These are phyloP conservation scores for Coffea canephora DNA, from an alignment of 257 asterid species.

Conservation along the genomic window DNA sequence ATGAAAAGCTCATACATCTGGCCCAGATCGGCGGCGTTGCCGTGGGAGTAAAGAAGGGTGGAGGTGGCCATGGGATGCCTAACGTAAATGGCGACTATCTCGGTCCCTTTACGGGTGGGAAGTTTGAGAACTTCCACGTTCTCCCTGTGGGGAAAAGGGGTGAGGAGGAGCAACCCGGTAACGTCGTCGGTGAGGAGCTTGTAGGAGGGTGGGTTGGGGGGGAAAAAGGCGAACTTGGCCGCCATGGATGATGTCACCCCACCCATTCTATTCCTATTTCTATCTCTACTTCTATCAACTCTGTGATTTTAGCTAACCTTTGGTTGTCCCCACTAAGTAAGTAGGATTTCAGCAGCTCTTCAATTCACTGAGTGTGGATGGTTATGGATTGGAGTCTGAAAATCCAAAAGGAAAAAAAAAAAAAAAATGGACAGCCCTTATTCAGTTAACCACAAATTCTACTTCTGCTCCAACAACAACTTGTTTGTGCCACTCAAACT, in stretches of 20 bases:
- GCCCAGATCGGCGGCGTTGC: slow-evolving; percentile 97
- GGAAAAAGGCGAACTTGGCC: slow-evolving; percentile 94
- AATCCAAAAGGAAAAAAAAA: no score
- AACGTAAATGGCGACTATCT: slow-evolving; percentile 79
- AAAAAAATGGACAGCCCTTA: no score
- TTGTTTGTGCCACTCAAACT: no score
- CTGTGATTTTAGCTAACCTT: no score
- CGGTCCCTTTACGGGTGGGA: slow-evolving; percentile 79
- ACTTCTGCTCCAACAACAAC: no score
- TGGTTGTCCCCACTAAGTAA: no score
- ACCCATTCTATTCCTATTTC: slow-evolving; percentile 45
- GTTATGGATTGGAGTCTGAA: no score
- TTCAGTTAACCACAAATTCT: no score
- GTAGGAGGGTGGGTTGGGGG: slow-evolving; percentile 94
- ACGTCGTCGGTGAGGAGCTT: slow-evolving; percentile 68
- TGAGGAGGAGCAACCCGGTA: slow-evolving; percentile 71
- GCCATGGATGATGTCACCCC: slow-evolving; percentile 99
- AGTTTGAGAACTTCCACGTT: slow-evolving; percentile 82
- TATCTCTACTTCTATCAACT: no score
- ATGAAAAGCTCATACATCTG: slow-evolving; percentile 95
- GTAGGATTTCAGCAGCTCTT: no score
- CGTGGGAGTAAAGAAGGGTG: slow-evolving; percentile 86
- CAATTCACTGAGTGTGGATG: no score
- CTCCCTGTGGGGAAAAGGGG: slow-evolving; percentile 88
- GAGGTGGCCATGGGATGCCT: slow-evolving; percentile 89